Evolutionary conservation across 352 stramenopile species (phyloP), one percentile per base, ranked within the genome.

Genomic region (Phytopythium vexans): DNA sequence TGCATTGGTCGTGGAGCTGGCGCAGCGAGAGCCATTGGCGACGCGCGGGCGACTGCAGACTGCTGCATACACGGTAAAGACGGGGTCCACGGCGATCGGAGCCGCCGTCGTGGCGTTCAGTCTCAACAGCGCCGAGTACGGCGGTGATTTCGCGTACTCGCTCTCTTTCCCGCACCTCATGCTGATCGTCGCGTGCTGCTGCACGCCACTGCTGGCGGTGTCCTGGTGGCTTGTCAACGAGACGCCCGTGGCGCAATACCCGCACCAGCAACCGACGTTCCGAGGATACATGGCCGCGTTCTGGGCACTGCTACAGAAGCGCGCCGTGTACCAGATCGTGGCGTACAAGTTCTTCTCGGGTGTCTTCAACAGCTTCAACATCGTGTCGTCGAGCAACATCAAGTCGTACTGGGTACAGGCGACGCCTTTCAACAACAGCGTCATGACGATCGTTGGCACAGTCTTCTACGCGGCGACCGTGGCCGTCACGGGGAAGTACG

Each of bases 311-410:
- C 54, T 89, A 3, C 72, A 88, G 47, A 74, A 82, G 34, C 72
- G 77, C 37, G 76, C 74, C 14, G 67, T 89, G 32, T 86, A 78
- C 38, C 74, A 88, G 63, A 64, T 88, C 4, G 65, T 60, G 6
- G 64, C 65, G 8, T 89, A 88, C 62, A 79, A 83, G 40, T 88
- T 88, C 56, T 82, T 86, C 58, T 79, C 70, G 1, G 68, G 60
- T 0, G 62, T 86, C 7, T 86, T 86, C 54, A 73, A 82, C 55
- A 82, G 62, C 46, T 87, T 89, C 49, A 86, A 81, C 51, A 78
- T 72, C 36, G 74, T 82, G 9, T 66, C 66, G 0, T 77, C 64
- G 9, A 76, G 70, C 43, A 74, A 79, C 48, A 79, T 87, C 49
- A 74, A 82, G 39, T 31, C 69, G 3, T 70, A 69, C 45, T 87